Conservation (phyloP, 2,329 filamentous ascomycete genomes). For the Trichoderma brevicompactum region DNA sequence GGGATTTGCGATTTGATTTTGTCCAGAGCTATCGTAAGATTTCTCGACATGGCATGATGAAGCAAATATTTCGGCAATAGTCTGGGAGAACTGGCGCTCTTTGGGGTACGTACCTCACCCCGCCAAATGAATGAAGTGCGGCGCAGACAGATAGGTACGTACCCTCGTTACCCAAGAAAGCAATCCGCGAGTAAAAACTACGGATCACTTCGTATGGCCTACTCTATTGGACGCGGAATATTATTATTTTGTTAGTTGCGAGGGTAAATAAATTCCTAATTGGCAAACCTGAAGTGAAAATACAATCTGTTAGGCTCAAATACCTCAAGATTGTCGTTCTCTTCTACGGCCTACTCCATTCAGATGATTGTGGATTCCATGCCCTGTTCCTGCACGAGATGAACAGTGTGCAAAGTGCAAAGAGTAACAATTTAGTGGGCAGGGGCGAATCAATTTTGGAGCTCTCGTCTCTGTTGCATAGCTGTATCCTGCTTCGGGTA, state of each 20-base stretch:
- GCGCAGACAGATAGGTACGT: not conserved
- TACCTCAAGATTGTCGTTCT: not conserved
- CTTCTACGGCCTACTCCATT: not conserved
- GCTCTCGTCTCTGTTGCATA: too few species aligned
- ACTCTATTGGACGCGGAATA: too few species aligned
- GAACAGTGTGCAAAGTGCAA: too few species aligned
- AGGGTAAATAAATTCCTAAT: too few species aligned
- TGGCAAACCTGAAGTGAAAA: too few species aligned
- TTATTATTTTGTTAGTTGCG: too few species aligned
- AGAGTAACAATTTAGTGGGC: too few species aligned
- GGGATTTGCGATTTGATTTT: conserved; percentile 6
- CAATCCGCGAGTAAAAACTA: not conserved
- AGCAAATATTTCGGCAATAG: conserved; percentile 27
- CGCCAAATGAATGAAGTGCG: not conserved
- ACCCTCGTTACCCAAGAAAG: not conserved
- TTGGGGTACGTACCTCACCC: conserved; percentile 25
- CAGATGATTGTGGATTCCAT: not conserved
- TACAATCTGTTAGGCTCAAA: not conserved
- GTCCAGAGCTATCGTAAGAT: conserved; percentile 26
- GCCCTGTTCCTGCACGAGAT: not conserved
- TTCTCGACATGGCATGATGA: conserved; percentile 27
- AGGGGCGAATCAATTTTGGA: too few species aligned
- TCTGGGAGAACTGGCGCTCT: conserved; percentile 25
- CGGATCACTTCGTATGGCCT: not conserved
- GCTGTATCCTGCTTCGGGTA: too few species aligned